Base-by-base conservation (phyloP, 1,139 yeast genomes). In the Suhomyces wounanorum region DNA sequence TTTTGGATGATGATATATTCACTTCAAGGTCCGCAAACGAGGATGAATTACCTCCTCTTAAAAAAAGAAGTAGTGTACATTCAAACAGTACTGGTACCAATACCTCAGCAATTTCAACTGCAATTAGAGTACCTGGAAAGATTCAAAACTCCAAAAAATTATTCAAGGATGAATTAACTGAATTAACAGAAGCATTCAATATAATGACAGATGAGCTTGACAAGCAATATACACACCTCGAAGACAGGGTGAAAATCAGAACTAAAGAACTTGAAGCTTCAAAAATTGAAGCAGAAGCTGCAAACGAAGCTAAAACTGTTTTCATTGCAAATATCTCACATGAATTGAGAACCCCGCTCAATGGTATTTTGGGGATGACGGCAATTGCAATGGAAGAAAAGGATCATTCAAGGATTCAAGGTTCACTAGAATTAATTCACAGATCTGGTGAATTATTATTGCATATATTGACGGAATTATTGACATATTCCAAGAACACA, bases 261-360 rank as follows among this genome's bases (percentile, higher is more conserved):
- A 94, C 99, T 0, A 85, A 83, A 62, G 96, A 92, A 66, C 75
- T 92, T 45, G 97, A 91, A 66, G 89, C 87, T 1, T 95, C 96
- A 10, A 90, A 89, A 60, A 79, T 88, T 35, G 90, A 88, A 64
- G 97, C 97, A 0, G 97, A 92, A 68, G 82, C 87, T 37, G 98
- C 99, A 2, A 92, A 90, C 68, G 97, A 90, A 61, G 96, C 97
- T 8, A 92, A 92, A 62, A 89, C 97, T 0, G 89, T 90, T 14
- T 94, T 94, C 67, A 91, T 94, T 66, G 98, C 98, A 17, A 94
- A 92, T 65, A 91, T 94, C 37, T 91, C 97, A 0, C 98, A 94
- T 65, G 99, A 94, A 69, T 78, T 94, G 63, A 79, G 97, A 58
- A 94, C 99, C 0, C 99, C 99, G 1, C 74, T 94, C 59, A 94